Conservation (phyloP, 805 yeast genomes). For the Priceomyces carsonii region DNA sequence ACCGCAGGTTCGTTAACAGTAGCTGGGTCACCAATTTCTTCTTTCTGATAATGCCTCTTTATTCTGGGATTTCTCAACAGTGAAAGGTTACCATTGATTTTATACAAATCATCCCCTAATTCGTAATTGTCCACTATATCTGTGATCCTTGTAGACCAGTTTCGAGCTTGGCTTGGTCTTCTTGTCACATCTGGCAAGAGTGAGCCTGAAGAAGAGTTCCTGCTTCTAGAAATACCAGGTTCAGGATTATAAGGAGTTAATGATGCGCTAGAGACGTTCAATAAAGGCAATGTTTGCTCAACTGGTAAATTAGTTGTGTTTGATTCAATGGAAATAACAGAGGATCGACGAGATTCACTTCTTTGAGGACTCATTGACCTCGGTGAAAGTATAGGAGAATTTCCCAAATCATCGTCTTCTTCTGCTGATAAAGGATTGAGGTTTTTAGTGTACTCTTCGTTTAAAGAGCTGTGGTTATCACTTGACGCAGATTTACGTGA, state of each 20-base stretch:
- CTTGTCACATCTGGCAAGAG: constrained; percentile 21
- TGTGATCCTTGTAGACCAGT: constrained; percentile 18
- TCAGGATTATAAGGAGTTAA: constrained; percentile 6
- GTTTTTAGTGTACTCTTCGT: constrained; percentile 3
- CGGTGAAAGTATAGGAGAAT: constrained; percentile 12
- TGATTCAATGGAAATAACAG: constrained; percentile 18
- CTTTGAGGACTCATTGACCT: constrained; percentile 6
- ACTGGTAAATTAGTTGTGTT: constrained; percentile 17
- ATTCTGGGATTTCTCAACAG: constrained; percentile 28
- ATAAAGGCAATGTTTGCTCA: constrained; percentile 34
- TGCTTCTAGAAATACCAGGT: constrained; percentile 5
- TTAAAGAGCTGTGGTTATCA: too few species aligned
- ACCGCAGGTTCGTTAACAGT: neutral
- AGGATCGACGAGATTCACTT: constrained; percentile 16
- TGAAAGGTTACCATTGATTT: constrained; percentile 17
- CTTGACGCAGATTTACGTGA: constrained; percentile 7
- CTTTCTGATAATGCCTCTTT: constrained; percentile 26
- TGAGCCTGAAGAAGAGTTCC: constrained; percentile 27
- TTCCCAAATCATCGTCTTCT: constrained; percentile 19
- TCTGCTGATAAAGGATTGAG: constrained; percentile 3
- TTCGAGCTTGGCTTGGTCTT: constrained; percentile 15
- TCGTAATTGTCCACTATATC: constrained; percentile 28
- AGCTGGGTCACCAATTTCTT: too few species aligned
- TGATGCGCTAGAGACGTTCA: constrained; percentile 26
- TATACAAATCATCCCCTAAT: constrained; percentile 19